Percentiles rank a stretch among this genome's conserved stretches.
Evolutionary conservation across 495 filamentous ascomycete genomes (phyloP).

Genomic region (Schizothecium vesticola): DNA sequence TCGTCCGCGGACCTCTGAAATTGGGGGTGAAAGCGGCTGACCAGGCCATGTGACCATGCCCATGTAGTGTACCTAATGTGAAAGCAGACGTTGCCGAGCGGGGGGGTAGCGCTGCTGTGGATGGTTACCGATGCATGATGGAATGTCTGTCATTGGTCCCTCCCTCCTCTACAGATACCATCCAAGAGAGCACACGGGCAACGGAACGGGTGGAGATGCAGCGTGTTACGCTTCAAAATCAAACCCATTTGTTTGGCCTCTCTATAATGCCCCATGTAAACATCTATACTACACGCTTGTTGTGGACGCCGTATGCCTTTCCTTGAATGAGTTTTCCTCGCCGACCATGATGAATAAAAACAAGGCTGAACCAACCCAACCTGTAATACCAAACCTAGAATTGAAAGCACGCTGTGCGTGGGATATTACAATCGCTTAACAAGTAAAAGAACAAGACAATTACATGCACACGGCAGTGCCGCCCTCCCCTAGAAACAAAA

Average conservation of each 20-base stretch:
- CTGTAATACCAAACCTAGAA: neutral
- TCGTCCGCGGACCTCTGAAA: neutral
- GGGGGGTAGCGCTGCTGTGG: neutral
- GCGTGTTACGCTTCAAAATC: neutral
- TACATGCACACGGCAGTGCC: constrained; percentile 16
- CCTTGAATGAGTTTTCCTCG: neutral
- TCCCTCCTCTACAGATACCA: too few species aligned
- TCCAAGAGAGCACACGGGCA: neutral
- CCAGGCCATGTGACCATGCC: neutral
- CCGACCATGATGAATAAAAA: neutral
- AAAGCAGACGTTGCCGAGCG: neutral
- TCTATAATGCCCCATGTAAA: neutral
- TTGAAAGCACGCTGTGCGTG: neutral
- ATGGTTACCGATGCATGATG: neutral
- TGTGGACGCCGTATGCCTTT: neutral
- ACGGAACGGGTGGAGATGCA: neutral
- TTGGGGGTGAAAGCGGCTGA: neutral
- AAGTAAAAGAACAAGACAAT: neutral
- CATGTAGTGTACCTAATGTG: neutral
- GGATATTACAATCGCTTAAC: neutral
- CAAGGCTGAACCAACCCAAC: neutral
- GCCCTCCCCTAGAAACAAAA: constrained; percentile 14
- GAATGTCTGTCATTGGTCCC: neutral
- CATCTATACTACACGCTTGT: neutral
- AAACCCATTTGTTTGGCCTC: neutral